Conservation (phyloP, 1,284 basidiomycete species). For the Neonothopanus nambi region DNA sequence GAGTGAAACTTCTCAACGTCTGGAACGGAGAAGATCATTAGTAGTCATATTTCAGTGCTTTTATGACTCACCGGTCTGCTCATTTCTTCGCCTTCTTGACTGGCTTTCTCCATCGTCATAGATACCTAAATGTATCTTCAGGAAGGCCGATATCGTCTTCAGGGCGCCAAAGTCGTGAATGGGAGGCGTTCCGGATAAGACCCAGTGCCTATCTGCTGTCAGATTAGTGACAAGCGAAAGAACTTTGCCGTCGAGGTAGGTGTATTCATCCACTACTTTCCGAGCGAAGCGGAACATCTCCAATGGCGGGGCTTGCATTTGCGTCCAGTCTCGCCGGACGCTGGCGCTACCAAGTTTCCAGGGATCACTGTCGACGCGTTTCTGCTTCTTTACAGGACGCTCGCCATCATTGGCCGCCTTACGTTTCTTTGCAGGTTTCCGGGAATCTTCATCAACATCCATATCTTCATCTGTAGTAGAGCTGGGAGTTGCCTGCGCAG, state of each 20-base stretch:
- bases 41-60: background rate
- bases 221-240: constrained; percentile 80
- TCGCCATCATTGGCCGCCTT: constrained; percentile 47
- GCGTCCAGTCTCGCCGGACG: constrained; percentile 74
- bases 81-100: constrained; percentile 78
- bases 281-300: constrained; percentile 93
- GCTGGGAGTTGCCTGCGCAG: constrained; percentile 16
- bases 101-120: constrained; percentile 87
- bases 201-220: constrained; percentile 84
- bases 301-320: constrained; percentile 80
- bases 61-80: constrained; percentile 70
- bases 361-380: constrained; percentile 71
- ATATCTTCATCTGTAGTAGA: constrained; percentile 43
- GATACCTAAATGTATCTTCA: constrained; percentile 85
- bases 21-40: constrained; percentile 28
- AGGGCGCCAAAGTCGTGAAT: constrained; percentile 89
- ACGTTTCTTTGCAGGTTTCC: constrained; percentile 42
- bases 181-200: constrained; percentile 95
- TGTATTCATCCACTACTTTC: constrained; percentile 93
- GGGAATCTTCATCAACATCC: constrained; percentile 57
- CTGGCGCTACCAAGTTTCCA: constrained; percentile 73
- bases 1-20: constrained; percentile 94
- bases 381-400: constrained; percentile 60
- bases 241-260: constrained; percentile 83
- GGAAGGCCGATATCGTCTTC: constrained; percentile 87